Evolutionary conservation across 2,329 filamentous ascomycete genomes (phyloP), one percentile per base, ranked within the genome.

Genomic region (Fusarium bulbicola): DNA sequence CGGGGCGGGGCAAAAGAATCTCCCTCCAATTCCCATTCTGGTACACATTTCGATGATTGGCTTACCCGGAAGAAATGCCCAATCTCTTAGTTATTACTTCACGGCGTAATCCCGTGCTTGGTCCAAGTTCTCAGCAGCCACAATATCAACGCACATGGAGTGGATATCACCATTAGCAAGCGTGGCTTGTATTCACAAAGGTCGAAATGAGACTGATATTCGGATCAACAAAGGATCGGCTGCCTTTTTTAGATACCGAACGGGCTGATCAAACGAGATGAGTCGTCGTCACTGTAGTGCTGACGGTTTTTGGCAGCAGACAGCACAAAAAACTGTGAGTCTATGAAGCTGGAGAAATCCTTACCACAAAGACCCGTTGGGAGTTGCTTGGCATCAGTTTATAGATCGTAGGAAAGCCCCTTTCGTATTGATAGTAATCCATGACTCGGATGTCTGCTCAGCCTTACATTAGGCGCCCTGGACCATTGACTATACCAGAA

Each of bases 141-240:
- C 59, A 45, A 59, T 43, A 32, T 46, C 39, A 57, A 46, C 46
- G 49, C 40, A 49, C 6, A 9, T 49, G 20, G 40, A 57, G 52
- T 70, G 67, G 67, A 65, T 68, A 39, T 42, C 20, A 42, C 60
- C 47, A 42, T 56, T 56, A 57, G 52, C 43, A 11, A 46, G 53
- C 42, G 46, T 71, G 62, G 57, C 63, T 71, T 62, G 28, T 50
- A 46, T 53, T 58, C 18, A 24, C 37, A 15, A 26, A 42, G 50
- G 36, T 50, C 56, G 53, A 34, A 72, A 61, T 50, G 36, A 62
- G 37, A 45, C 34, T 49, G 21, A 66, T 40, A 72, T 74, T 74
- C 43, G 30, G 71, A 72, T 74, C 67, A 62, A 54, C 59, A 63
- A 28, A 57, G 36, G 39, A 71, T 56, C 47, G 46, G 58, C 39